These are phyloP conservation scores for Cicer cuneatum DNA, from an alignment of 306 rosid genomes.

Conservation along the genomic window DNA sequence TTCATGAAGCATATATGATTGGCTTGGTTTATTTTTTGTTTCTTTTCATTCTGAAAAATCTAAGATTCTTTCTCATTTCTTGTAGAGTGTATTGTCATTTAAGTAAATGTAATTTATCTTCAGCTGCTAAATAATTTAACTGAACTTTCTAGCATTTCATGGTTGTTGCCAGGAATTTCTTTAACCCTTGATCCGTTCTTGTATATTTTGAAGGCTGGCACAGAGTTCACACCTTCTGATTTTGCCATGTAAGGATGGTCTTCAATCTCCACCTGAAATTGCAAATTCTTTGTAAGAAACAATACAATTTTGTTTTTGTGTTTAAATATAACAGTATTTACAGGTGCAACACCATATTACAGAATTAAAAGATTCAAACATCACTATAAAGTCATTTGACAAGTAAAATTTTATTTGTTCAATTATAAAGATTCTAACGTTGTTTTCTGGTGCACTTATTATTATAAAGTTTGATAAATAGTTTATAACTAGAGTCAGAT, in stretches of 20 bases:
- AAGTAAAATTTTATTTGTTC: no score
- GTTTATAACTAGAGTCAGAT: no score
- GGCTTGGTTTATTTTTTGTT: conserved; percentile 30
- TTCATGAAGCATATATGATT: conserved; percentile 17
- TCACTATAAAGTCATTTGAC: no score
- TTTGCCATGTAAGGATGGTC: conserved; percentile 85
- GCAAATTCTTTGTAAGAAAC: conserved; percentile 3
- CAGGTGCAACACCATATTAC: no score
- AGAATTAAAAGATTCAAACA: no score
- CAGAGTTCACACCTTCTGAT: conserved; percentile 70
- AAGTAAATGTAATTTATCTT: conserved; percentile 34
- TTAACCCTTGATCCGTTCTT: conserved; percentile 86
- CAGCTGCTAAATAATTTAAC: conserved; percentile 78
- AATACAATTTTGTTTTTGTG: no score
- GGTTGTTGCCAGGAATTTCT: conserved; percentile 73
- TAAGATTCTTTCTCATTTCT: conserved; percentile 13
- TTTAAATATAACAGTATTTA: no score
- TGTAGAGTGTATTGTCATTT: conserved; percentile 30
- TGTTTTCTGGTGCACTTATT: no score
- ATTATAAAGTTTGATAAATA: no score
- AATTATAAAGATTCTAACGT: no score
- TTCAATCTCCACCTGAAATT: conserved; percentile 83
- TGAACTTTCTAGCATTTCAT: conserved; percentile 71
- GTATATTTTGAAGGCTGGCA: conserved; percentile 90
- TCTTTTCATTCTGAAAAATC: conserved; percentile 12